Conservation (phyloP, 306 rosid genomes). For the Pueraria montana region DNA sequence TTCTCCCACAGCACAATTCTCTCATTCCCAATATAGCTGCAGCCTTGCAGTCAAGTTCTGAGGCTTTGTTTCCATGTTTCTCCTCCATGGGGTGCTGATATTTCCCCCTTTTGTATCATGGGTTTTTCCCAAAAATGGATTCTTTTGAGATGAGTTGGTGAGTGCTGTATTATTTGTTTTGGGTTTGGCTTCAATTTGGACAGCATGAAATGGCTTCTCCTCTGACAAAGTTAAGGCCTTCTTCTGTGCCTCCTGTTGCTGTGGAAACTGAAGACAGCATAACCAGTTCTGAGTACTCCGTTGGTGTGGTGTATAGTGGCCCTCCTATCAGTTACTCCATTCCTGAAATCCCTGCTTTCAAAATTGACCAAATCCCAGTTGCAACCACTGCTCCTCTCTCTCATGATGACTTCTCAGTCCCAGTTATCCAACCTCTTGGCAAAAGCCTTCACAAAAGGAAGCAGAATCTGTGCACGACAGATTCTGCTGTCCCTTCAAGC, state of each 20-base stretch:
- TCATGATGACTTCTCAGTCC: conserved; percentile 54
- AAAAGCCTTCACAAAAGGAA: conserved; percentile 40
- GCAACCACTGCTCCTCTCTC: conserved; percentile 64
- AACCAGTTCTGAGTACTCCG: conserved; percentile 67
- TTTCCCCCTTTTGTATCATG: not conserved
- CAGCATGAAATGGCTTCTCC: conserved; percentile 59
- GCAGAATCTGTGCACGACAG: not conserved
- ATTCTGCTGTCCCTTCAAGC: conserved; percentile 33
- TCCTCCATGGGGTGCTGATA: not conserved
- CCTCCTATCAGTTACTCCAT: conserved; percentile 66
- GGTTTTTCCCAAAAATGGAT: not conserved
- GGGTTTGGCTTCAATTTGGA: conserved; percentile 22
- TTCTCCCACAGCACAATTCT: not conserved
- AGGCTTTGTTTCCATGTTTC: conserved; percentile 7
- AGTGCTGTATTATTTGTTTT: not conserved
- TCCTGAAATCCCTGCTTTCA: conserved; percentile 71
- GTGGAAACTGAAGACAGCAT: conserved; percentile 46
- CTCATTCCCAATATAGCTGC: not conserved
- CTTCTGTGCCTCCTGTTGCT: conserved; percentile 44
- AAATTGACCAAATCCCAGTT: conserved; percentile 65
- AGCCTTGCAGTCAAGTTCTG: not conserved
- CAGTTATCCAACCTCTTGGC: conserved; percentile 73
- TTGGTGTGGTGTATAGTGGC: conserved; percentile 75
- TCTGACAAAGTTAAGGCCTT: conserved; percentile 58
- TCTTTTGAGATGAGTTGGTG: conserved; percentile 31